A percentile compares a stretch with the other conserved stretches of the same genome.
phyloP scores from a whole-genome alignment of 2,329 filamentous ascomycete species.

The Aspergillus arachidicola region DNA sequence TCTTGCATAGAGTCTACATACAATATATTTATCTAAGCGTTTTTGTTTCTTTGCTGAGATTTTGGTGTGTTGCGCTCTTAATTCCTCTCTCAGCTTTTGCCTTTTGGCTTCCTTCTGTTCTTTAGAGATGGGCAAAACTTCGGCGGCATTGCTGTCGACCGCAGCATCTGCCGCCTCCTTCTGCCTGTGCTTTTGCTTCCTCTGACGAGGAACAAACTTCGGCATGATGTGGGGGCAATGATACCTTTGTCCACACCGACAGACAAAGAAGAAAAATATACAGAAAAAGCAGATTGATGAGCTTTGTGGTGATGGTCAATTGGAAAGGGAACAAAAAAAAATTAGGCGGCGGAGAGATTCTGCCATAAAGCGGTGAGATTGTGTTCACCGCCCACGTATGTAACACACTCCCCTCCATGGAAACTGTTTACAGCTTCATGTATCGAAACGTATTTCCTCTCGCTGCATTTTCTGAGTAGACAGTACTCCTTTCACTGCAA shows the following conservation, averaged over 20 bases:
- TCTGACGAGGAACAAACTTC: conserved; percentile 58
- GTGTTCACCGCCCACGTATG: conserved; percentile 23
- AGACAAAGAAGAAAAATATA: conserved; percentile 15
- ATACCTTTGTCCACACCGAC: conserved; percentile 13
- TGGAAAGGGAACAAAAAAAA: conserved; percentile 20
- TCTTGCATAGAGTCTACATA: conserved; percentile 32
- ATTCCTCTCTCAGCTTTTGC: conserved; percentile 55
- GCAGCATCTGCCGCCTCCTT: conserved; percentile 29
- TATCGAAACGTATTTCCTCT: not conserved
- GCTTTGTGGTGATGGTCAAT: conserved; percentile 8
- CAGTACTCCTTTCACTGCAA: not conserved
- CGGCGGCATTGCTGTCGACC: conserved; percentile 51
- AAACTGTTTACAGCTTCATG: not conserved
- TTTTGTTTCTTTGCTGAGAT: conserved; percentile 68
- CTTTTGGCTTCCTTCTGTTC: conserved; percentile 57
- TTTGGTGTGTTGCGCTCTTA: conserved; percentile 57
- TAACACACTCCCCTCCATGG: not conserved
- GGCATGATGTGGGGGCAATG: conserved; percentile 36
- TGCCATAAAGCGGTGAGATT: conserved; percentile 23
- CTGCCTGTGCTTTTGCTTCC: conserved; percentile 57
- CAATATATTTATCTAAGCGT: conserved; percentile 69
- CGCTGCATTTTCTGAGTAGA: not conserved
- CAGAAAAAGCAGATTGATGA: conserved; percentile 8
- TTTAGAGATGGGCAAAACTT: conserved; percentile 51
- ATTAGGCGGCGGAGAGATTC: conserved; percentile 26